These are phyloP conservation scores for Fraxinus latifolia DNA, from an alignment of 305 asterid genomes.

Conservation along the genomic window DNA sequence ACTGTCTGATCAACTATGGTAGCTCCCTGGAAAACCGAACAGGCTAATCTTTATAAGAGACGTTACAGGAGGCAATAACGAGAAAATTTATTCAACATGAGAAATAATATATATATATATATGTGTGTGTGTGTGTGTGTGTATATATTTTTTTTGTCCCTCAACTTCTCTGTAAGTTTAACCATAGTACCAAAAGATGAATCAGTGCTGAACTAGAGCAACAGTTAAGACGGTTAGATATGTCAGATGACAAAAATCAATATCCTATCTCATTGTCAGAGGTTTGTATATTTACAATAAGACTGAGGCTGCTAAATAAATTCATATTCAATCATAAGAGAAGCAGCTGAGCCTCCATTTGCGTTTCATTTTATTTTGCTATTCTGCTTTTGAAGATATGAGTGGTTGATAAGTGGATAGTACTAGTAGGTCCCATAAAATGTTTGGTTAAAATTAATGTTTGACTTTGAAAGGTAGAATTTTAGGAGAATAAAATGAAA, in stretches of 20 bases:
- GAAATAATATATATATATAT: background rate
- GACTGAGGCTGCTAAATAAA: background rate
- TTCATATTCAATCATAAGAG: background rate
- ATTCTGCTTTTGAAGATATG: background rate
- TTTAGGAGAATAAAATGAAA: background rate
- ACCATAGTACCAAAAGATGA: background rate
- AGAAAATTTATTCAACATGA: background rate
- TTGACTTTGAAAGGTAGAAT: background rate
- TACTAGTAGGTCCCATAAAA: background rate
- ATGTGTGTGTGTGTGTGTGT: too few relatives aligned
- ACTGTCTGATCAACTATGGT: slow-evolving; percentile 75
- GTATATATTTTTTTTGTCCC: background rate
- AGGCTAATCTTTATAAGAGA: background rate
- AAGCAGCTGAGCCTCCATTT: background rate
- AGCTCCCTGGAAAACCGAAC: slow-evolving; percentile 53
- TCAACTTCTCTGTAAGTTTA: slow-evolving; percentile 4
- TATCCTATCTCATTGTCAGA: background rate
- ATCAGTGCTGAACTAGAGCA: slow-evolving; percentile 3
- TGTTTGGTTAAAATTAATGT: background rate
- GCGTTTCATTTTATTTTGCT: background rate
- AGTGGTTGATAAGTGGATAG: background rate
- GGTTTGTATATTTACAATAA: background rate
- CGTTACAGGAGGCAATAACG: background rate
- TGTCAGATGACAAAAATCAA: background rate
- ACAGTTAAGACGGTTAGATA: background rate